These are phyloP conservation scores for Rhodotorula taiwanensis DNA, from an alignment of 768 basidiomycete species.

Conservation along the genomic window DNA sequence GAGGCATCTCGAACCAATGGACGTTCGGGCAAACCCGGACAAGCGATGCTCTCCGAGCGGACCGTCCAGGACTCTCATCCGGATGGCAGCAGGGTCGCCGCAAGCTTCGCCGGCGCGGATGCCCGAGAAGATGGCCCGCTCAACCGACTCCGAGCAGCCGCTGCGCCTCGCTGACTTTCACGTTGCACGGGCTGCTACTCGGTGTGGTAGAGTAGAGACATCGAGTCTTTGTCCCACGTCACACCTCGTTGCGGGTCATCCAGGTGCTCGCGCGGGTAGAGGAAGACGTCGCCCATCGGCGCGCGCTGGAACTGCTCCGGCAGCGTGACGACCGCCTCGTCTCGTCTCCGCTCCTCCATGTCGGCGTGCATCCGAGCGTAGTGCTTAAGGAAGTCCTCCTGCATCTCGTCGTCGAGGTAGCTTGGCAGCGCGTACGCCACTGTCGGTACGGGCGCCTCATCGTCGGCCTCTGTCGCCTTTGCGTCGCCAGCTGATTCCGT, in stretches of 20 bases:
- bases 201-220: conserved; percentile 1
- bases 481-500: too few species aligned
- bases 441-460: background rate
- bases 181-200: background rate
- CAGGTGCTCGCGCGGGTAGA: conserved; percentile 3
- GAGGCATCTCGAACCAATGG: too few species aligned
- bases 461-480: background rate
- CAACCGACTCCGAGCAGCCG: too few species aligned
- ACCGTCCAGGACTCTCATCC: too few species aligned
- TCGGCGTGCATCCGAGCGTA: background rate
- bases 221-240: background rate
- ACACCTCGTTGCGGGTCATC: conserved; percentile 2
- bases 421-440: background rate
- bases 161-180: too few species aligned
- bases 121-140: too few species aligned
- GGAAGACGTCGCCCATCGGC: background rate
- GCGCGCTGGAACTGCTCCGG: background rate
- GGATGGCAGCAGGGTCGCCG: too few species aligned
- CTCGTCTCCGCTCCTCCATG: background rate
- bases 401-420: background rate
- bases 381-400: background rate
- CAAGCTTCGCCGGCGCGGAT: too few species aligned
- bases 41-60: too few species aligned
- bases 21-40: too few species aligned
- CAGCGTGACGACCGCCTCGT: background rate